Evolutionary conservation across 257 asterid species (phyloP).

Genomic region (Osmanthus fragrans): DNA sequence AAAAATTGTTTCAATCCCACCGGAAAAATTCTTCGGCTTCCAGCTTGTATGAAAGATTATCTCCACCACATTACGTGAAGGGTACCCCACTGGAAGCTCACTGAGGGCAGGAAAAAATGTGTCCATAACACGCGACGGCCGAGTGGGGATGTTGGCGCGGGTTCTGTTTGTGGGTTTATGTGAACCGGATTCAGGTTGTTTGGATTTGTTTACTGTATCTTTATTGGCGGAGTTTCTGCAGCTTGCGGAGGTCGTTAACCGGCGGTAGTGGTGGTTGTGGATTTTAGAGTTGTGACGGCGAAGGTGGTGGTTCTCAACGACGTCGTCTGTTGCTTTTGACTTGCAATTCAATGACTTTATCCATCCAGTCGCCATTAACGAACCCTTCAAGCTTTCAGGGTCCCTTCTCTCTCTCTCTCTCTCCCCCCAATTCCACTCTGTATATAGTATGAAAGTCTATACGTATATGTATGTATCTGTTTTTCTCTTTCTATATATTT

Average conservation of each 20-base stretch:
- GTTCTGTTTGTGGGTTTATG: slow-evolving; percentile 14
- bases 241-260: slow-evolving; percentile 47
- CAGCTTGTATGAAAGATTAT: slow-evolving; percentile 89
- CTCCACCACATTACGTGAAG: slow-evolving; percentile 92
- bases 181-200: slow-evolving; percentile 35
- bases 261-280: slow-evolving; percentile 34
- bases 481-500: slow-evolving; percentile 1
- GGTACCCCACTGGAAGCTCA: slow-evolving; percentile 83
- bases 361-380: slow-evolving; percentile 79
- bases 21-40: slow-evolving; percentile 68
- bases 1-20: slow-evolving; percentile 82
- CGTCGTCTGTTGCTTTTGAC: slow-evolving; percentile 82
- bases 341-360: slow-evolving; percentile 86
- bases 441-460: slow-evolving; percentile 4
- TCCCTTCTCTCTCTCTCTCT: neutral
- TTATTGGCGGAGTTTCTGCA: slow-evolving; percentile 55
- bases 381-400: neutral
- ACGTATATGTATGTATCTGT: slow-evolving; percentile 12
- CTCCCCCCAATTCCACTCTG: slow-evolving; percentile 15
- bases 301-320: slow-evolving; percentile 40
- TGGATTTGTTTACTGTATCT: slow-evolving; percentile 19
- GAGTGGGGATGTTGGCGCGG: slow-evolving; percentile 28
- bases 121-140: slow-evolving; percentile 33
- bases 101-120: slow-evolving; percentile 61
- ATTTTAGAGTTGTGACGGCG: slow-evolving; percentile 18